These are phyloP conservation scores for Uncinocarpus reesii DNA, from an alignment of 2,329 filamentous ascomycete species.

Conservation along the genomic window DNA sequence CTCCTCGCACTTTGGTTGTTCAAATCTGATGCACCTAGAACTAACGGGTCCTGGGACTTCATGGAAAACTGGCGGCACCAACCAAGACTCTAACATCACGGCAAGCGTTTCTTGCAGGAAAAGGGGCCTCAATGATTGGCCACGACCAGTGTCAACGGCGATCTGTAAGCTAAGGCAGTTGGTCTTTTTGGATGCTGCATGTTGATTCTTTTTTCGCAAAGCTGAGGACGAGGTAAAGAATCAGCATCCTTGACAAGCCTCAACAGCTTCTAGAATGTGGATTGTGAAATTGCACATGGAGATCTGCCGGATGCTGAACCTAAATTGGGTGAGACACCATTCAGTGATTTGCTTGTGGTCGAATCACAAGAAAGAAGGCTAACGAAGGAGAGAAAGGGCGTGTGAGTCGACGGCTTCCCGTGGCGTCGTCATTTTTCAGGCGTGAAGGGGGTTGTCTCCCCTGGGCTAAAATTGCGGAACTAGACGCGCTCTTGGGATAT, in stretches of 20 bases:
- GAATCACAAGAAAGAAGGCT: conserved; percentile 2
- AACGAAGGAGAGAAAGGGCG: background rate
- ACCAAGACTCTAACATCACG: background rate
- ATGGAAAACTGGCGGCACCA: background rate
- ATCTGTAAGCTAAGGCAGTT: background rate
- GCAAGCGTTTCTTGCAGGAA: background rate
- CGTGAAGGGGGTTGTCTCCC: conserved; percentile 5
- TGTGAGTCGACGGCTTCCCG: background rate
- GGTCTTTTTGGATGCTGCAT: background rate
- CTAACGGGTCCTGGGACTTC: no score
- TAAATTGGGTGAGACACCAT: conserved; percentile 10
- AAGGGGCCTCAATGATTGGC: conserved; percentile 7
- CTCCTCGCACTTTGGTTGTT: no score
- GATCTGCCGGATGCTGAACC: conserved; percentile 12
- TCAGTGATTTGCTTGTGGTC: background rate
- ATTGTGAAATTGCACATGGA: conserved; percentile 12
- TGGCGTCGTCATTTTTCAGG: background rate
- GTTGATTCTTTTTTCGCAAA: conserved; percentile 1
- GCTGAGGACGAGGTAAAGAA: background rate
- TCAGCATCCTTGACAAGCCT: background rate
- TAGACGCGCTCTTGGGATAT: conserved; percentile 11
- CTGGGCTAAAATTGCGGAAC: conserved; percentile 9
- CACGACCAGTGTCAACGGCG: background rate
- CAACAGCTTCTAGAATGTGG: conserved; percentile 11
- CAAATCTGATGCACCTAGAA: no score